Evolutionary conservation across 805 yeast genomes (phyloP).

Genomic region (Yamadazyma insecticola): DNA sequence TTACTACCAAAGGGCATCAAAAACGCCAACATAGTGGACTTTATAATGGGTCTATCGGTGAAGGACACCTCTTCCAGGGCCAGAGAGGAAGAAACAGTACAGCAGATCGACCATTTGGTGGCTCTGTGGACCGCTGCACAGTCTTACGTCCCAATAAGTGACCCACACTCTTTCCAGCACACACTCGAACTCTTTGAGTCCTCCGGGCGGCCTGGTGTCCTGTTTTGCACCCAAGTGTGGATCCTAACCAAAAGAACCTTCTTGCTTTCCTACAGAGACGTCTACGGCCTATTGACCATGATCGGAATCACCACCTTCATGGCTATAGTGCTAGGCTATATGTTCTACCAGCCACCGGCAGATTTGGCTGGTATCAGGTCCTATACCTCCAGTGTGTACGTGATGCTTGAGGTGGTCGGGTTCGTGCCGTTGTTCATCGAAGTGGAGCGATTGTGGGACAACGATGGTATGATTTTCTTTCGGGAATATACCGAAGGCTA

Average conservation of each 20-base stretch:
- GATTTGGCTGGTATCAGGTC: constrained; percentile 65
- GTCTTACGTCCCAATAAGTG: no score
- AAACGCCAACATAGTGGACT: constrained; percentile 21
- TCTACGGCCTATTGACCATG: constrained; percentile 27
- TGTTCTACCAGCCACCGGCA: constrained; percentile 60
- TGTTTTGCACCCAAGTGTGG: constrained; percentile 21
- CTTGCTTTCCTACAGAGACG: constrained; percentile 29
- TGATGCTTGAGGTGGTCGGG: constrained; percentile 35
- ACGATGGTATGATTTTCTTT: constrained; percentile 32
- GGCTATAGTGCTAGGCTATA: constrained; percentile 68
- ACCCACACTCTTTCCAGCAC: no score
- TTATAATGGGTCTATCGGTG: constrained; percentile 33
- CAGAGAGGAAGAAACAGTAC: constrained; percentile 18
- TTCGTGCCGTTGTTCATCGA: constrained; percentile 38
- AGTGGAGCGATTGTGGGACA: constrained; percentile 33
- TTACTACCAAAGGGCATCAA: constrained; percentile 8
- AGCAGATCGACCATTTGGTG: constrained; percentile 22
- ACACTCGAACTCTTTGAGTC: no score
- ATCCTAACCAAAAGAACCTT: constrained; percentile 34
- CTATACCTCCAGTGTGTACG: constrained; percentile 32
- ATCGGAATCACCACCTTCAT: constrained; percentile 41
- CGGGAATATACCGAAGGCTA: constrained; percentile 69
- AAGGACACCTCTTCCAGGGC: constrained; percentile 26
- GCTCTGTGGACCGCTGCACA: constrained; percentile 18
- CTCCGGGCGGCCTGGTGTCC: no score